Evolutionary conservation across 306 rosid species (phyloP).

Genomic region (Gastrolobium bilobum): DNA sequence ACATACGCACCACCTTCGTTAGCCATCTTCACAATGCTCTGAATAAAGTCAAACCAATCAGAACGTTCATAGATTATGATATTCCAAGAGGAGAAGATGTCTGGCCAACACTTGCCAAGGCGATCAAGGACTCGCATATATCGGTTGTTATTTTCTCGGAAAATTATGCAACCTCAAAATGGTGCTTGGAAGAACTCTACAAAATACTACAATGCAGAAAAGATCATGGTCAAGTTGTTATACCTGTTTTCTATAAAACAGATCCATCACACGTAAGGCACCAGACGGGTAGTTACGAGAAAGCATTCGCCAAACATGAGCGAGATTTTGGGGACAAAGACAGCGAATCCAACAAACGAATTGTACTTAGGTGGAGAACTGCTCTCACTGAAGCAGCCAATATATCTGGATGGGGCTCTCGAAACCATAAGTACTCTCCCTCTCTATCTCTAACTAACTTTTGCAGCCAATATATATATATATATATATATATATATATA

Average conservation of each 20-base stretch:
- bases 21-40: not conserved
- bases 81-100: conserved; percentile 33
- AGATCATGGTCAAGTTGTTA: not conserved
- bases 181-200: too few species aligned
- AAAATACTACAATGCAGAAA: not conserved
- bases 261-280: not conserved
- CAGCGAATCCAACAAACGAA: not conserved
- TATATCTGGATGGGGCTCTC: not conserved
- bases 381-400: conserved; percentile 1
- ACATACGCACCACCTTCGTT: conserved; percentile 1
- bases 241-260: conserved; percentile 10
- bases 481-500: too few species aligned
- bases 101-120: not conserved
- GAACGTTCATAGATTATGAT: not conserved
- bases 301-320: not conserved
- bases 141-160: conserved; percentile 9
- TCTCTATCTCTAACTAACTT: too few species aligned
- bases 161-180: not conserved
- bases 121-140: not conserved
- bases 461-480: too few species aligned
- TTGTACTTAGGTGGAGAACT: not conserved
- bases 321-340: too few species aligned
- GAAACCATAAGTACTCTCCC: not conserved
- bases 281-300: not conserved
- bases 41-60: not conserved